phyloP scores from a whole-genome alignment of 768 basidiomycete genomes.

The Lyophyllum shimeji region DNA sequence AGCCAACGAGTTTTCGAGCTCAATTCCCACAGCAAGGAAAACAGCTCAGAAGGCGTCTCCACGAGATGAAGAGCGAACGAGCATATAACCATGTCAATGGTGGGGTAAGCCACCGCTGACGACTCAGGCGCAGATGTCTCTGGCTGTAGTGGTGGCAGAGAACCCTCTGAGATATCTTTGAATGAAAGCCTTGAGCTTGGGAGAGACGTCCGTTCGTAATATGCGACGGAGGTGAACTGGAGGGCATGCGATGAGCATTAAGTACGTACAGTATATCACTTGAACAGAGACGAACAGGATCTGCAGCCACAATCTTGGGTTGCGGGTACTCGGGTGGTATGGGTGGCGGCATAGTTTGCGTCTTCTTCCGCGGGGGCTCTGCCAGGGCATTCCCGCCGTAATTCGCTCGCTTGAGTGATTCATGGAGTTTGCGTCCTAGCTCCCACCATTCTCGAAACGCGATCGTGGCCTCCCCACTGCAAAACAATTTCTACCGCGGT shows the following conservation, averaged over 20 bases:
- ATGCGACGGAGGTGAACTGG: constrained; percentile 64
- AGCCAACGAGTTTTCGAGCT: constrained; percentile 64
- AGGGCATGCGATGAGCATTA: constrained; percentile 2
- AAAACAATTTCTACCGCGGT: not conserved
- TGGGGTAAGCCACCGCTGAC: constrained; percentile 1
- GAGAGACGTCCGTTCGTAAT: constrained; percentile 50
- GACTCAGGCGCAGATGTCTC: constrained; percentile 10
- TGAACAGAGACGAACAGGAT: constrained; percentile 43
- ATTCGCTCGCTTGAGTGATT: not conserved
- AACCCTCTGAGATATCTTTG: constrained; percentile 58
- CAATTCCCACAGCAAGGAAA: constrained; percentile 62
- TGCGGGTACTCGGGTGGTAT: constrained; percentile 33
- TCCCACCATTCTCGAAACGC: constrained; percentile 64
- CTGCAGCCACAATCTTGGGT: constrained; percentile 42
- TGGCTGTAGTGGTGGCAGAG: constrained; percentile 36
- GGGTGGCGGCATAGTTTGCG: constrained; percentile 25
- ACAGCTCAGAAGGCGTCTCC: constrained; percentile 59
- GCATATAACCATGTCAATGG: constrained; percentile 64
- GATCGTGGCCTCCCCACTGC: constrained; percentile 64
- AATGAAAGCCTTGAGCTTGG: constrained; percentile 62
- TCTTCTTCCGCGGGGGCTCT: constrained; percentile 16
- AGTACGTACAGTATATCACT: not conserved
- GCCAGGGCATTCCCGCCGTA: constrained; percentile 10
- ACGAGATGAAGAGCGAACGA: constrained; percentile 77
- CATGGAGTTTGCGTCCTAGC: constrained; percentile 27